Evolutionary conservation across 768 basidiomycete species (phyloP), one percentile per base, ranked within the genome.

Genomic region (Russula lepida): DNA sequence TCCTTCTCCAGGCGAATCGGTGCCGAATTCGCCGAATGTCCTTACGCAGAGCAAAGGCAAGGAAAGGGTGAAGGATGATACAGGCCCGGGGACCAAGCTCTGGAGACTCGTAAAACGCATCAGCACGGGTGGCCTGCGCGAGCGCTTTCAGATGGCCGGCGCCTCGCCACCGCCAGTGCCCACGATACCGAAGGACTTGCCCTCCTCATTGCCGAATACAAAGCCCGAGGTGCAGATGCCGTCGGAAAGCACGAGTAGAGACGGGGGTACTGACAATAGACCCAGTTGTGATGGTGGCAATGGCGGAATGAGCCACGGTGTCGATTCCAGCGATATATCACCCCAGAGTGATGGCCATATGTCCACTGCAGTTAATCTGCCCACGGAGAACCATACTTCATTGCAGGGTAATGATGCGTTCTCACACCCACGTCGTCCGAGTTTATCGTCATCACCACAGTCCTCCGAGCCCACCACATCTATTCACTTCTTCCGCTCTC

Each of bases 51-150:
- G 39, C 17, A 64, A 61, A 39, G 62, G 48, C 27, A 70, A 66
- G 60, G 69, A 67, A 17, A 62, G 46, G 21, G 54, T 60, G 33
- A 59, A 54, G 12, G 66, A 66, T 0, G 74, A 75, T 1, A 57
- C 67, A 0, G 70, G 72, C 4, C 62, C 67, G 3, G 66, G 65
- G 4, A 76, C 75, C 52, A 82, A 76, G 66, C 70, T 88, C 2
- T 88, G 85, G 85, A 84, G 78, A 70, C 68, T 89, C 54, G 78
- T 89, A 77, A 88, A 86, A 70, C 78, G 84, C 43, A 81, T 89
- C 62, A 87, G 85, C 62, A 79, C 81, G 0, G 82, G 84, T 8
- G 83, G 77, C 9, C 70, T 88, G 46, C 78, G 83, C 58, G 86
- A 88, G 19, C 82, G 78, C 66, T 82, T 78, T 63, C 51, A 64